Evolutionary conservation across 306 rosid genomes (phyloP), one percentile per base, ranked within the genome.

Genomic region (Urtica urens): DNA sequence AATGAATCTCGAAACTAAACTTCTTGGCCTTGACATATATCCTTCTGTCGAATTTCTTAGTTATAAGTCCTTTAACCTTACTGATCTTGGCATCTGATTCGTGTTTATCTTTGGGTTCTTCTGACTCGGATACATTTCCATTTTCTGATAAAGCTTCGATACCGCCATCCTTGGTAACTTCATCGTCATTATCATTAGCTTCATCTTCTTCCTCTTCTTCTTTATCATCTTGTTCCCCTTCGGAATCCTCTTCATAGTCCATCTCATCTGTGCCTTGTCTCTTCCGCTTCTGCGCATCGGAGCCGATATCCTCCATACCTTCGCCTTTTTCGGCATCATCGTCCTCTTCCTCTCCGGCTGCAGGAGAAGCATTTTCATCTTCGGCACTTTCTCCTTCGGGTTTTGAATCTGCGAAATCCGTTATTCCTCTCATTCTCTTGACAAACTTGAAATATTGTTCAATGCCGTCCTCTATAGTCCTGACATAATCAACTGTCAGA

Each of bases 201-300:
- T 69, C 77, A 52, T 33, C 67, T 34, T 72, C 82, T 53, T 74
- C 79, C 29, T 61, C 78, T 22, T 68, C 78, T 22, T 68, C 81
- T 27, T 25, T 55, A 2, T 7, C 55, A 38, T n/a, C n/a, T n/a
- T n/a, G n/a, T n/a, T 77, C 93, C 48, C 61, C 92, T 13, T 74
- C 92, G 49, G 67, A 57, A 69, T 60, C 80, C 55, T 77, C 99
- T 30, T 85, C 99, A 42, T 90, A 85, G 63, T 90, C 99, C 75
- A 90, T 64, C 77, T 85, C 94, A 69, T 81, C 95, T 27, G 27
- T 68, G 49, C 49, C 82, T 67, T 72, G 92, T n/a, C 49, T 78
- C 59, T 75, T 85, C 58, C 63, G 76, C 62, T 82, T 90, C 38
- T 75, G 83, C 14, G 78, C 80, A 64, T 84, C 93, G 44, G 53